Base-by-base conservation (phyloP, 805 yeast genomes). In the Starmerella kuoi region DNA sequence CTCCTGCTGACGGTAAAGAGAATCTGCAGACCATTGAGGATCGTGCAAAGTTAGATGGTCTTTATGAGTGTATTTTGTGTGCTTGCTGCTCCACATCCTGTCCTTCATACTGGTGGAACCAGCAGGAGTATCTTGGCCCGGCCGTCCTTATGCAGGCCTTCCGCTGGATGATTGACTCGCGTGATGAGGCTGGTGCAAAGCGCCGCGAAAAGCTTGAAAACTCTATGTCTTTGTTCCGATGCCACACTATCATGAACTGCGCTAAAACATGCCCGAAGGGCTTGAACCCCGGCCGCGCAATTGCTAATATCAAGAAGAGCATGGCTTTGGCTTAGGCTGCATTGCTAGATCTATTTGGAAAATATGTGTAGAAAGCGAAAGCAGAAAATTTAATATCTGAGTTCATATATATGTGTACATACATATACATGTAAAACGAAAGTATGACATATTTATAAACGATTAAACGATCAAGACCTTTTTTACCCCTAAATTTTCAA, bases 81-180 rank as follows among this genome's bases (percentile, higher is more conserved):
- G 98, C 98, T 9, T 87, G 98, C 69, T 88, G 98, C 67, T 87
- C 96, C 27, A 91, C 98, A 40, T 79, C 97, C 17, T 91, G 98
- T 71, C 98, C 98, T 41, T 87, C 97, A 3, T 91, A 91, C 74
- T 91, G 98, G 98, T 91, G 98, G 98, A 91, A 91, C 69, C 95
- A 85, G 69, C 94, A 87, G 67, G 94, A 91, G 71, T 91, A 91
- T 68, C 70, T 91, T 56, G 98, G 98, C 44, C 98, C 98, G 21
- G 98, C 98, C 24, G 97, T 91, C 42, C 74, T 91, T 64, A 83
- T 91, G 95, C 98, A 91, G 73, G 96, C 97, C 42, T 91, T 78
- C 74, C 80, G 98, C 72, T 91, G 98, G 98, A 77, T 91, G 72
- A 76, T 86, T 48, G 98, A 91, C 66, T 80, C 94, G 33, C 80